These are phyloP conservation scores for Immersiporthe knoxdaviesiana DNA, from an alignment of 2,329 filamentous ascomycete species.

Conservation along the genomic window DNA sequence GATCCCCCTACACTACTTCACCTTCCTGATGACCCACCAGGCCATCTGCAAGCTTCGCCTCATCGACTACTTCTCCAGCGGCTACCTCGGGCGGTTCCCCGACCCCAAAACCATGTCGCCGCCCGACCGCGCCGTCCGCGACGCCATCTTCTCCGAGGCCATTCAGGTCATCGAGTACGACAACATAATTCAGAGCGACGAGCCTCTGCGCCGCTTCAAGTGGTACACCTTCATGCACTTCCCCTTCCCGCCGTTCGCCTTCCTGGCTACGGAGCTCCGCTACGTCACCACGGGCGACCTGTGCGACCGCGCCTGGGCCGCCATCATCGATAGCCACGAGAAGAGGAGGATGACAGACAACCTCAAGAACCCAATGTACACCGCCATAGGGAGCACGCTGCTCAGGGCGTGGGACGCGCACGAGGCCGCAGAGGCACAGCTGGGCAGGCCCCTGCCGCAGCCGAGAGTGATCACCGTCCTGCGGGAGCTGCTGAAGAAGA, in stretches of 20 bases:
- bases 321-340: constrained; percentile 59
- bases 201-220: constrained; percentile 54
- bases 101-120: constrained; percentile 42
- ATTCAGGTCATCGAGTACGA: constrained; percentile 64
- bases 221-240: constrained; percentile 66
- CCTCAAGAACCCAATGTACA: constrained; percentile 59
- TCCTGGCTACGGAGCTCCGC: constrained; percentile 59
- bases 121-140: constrained; percentile 45
- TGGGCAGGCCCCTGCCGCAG: constrained; percentile 47
- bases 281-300: constrained; percentile 56
- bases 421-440: constrained; percentile 49
- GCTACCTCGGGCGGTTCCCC: constrained; percentile 42
- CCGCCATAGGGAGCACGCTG: constrained; percentile 60
- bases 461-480: constrained; percentile 54
- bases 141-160: constrained; percentile 57
- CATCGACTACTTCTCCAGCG: constrained; percentile 55
- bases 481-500: constrained; percentile 44
- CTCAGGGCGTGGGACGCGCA: constrained; percentile 66
- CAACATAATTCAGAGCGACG: constrained; percentile 56
- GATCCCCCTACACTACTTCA: constrained; percentile 63
- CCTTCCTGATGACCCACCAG: constrained; percentile 59
- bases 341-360: constrained; percentile 53
- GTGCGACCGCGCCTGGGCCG: constrained; percentile 62
- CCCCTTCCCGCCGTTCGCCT: constrained; percentile 65
- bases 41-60: constrained; percentile 61